Base-by-base conservation (phyloP, 768 basidiomycete species). In the Termitomyces titanicus region DNA sequence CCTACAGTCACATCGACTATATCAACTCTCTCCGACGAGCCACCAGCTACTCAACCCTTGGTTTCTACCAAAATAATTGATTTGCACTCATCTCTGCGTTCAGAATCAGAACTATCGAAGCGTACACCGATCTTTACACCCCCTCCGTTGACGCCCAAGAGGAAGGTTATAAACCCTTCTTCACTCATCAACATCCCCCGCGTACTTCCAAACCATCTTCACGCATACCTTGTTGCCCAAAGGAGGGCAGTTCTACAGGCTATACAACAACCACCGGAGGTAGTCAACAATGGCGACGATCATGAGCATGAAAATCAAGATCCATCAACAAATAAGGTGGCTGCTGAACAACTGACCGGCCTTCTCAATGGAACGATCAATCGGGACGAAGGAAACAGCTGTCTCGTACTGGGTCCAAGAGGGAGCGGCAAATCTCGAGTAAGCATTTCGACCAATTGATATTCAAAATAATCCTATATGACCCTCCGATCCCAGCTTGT, bases 331-430 rank as follows among this genome's bases (percentile, higher is more conserved):
- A 86, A 89, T 63, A 67, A 60, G 2, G 63, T 72, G 17, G 85
- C 89, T 0, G 70, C 77, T 25, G 64, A 80, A 33, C 84, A 90
- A 53, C 67, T 98, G 12, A 64, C 70, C 1, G 79, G 82, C 45
- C 70, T 98, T 20, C 73, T 97, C 5, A 67, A 71, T 20, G 94
- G 94, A 11, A 92, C 92, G 1, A 77, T 89, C 5, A 72, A 72
- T 20, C 81, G 94, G 27, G 89, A 88, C 10, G 95, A 98, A 74
- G 94, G 95, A 3, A 98, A 98, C 59, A 96, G 94, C 55, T 97
- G 94, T 64, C 77, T 97, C 52, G 66, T 98, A 3, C 76, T 94
- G 42, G 95, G 95, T 18, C 87, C 92, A 1, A 78, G 86, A 56
- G 92, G 92, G 15, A 89, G 87, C 58, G 95, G 94, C 18, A 97